These are phyloP conservation scores for Ogataea degrootiae DNA, from an alignment of 805 yeast genomes.

Conservation along the genomic window DNA sequence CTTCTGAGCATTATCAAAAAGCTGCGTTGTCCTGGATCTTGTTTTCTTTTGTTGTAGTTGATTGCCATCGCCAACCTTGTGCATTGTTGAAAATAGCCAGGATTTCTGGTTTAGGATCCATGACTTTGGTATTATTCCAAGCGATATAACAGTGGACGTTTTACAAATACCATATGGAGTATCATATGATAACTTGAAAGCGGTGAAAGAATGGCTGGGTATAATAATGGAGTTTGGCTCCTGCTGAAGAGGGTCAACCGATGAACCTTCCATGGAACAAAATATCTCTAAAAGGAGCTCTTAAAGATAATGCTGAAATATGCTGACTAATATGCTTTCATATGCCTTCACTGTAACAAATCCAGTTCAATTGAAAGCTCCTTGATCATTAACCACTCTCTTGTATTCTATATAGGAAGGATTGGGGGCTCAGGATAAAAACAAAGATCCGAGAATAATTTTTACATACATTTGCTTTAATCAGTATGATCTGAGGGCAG, in stretches of 20 bases:
- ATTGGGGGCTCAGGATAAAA: no score
- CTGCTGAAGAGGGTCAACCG: neutral
- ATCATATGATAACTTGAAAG: slow-evolving; percentile 53
- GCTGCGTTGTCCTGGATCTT: neutral
- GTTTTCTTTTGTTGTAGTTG: neutral
- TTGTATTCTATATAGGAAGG: no score
- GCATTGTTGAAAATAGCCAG: slow-evolving; percentile 9
- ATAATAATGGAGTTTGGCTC: slow-evolving; percentile 18
- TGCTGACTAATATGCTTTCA: no score
- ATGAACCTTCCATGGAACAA: no score
- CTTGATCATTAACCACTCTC: no score
- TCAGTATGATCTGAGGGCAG: no score
- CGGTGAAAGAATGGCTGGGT: slow-evolving; percentile 56
- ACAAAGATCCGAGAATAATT: no score
- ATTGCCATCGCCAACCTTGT: slow-evolving; percentile 1
- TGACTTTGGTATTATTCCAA: slow-evolving; percentile 55
- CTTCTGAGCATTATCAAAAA: neutral
- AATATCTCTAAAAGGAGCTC: no score
- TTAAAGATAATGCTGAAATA: no score
- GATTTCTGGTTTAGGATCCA: slow-evolving; percentile 41
- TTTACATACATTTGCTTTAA: no score
- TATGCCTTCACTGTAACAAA: no score
- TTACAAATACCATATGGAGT: slow-evolving; percentile 42
- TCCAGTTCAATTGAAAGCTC: no score
- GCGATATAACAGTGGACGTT: slow-evolving; percentile 41